Conservation (phyloP, 1,284 basidiomycete genomes). For the Leccinum pseudoinsigne region DNA sequence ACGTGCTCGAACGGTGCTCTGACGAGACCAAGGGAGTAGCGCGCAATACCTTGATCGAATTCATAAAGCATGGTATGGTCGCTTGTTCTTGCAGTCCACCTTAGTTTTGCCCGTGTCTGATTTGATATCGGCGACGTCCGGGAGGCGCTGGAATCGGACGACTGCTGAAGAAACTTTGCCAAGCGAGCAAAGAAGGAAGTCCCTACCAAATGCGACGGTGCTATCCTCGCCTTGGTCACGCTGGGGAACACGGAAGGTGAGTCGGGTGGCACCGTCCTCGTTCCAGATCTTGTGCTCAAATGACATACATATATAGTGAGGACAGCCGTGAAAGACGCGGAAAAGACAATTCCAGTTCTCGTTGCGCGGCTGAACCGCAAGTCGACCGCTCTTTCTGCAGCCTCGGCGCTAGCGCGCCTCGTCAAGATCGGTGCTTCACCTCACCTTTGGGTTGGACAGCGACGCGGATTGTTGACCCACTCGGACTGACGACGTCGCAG, state of each 20-base stretch:
- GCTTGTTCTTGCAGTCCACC: neutral
- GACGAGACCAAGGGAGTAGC: slow-evolving; percentile 18
- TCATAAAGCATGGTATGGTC: slow-evolving; percentile 21
- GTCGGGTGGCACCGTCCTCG: neutral
- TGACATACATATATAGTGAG: slow-evolving; percentile 1
- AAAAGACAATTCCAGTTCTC: slow-evolving; percentile 21
- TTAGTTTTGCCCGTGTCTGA: neutral
- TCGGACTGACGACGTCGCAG: slow-evolving; percentile 20
- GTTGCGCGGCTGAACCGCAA: slow-evolving; percentile 19
- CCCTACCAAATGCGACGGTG: slow-evolving; percentile 19
- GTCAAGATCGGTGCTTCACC: slow-evolving; percentile 21
- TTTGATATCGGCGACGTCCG: slow-evolving; percentile 17
- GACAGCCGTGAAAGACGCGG: slow-evolving; percentile 12
- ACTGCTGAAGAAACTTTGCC: slow-evolving; percentile 20
- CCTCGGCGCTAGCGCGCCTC: slow-evolving; percentile 19
- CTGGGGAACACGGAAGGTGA: slow-evolving; percentile 10
- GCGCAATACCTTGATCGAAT: slow-evolving; percentile 17
- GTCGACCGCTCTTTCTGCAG: slow-evolving; percentile 24
- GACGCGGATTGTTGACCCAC: neutral
- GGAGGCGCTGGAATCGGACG: slow-evolving; percentile 5
- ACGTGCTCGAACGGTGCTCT: slow-evolving; percentile 27
- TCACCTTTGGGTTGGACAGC: neutral
- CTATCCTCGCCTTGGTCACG: neutral
- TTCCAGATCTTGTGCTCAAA: neutral
- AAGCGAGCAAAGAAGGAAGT: slow-evolving; percentile 10